Evolutionary conservation across 2,329 filamentous ascomycete species (phyloP).

Genomic region (Pseudogymnoascus sp.): DNA sequence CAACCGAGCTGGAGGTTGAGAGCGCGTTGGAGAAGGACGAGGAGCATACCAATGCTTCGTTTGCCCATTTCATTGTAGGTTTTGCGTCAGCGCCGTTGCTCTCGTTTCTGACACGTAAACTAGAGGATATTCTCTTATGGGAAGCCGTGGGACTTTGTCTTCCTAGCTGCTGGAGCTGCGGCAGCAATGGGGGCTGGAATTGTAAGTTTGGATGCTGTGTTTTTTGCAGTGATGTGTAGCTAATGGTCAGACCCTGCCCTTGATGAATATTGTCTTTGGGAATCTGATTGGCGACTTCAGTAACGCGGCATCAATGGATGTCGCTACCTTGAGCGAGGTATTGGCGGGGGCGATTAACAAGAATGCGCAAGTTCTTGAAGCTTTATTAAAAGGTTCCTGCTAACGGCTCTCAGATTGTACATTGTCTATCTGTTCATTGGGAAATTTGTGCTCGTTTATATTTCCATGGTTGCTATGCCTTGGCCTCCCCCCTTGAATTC

Average conservation of each 20-base stretch:
- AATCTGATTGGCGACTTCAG: slow-evolving; percentile 42
- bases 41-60: neutral
- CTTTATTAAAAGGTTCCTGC: neutral
- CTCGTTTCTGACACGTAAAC: neutral
- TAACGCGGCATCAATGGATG: slow-evolving; percentile 2
- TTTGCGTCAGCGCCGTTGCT: too few species aligned
- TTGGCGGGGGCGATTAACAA: slow-evolving; percentile 37
- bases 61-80: neutral
- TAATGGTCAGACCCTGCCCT: slow-evolving; percentile 38
- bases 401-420: slow-evolving; percentile 42
- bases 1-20: neutral
- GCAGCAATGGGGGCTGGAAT: slow-evolving; percentile 43
- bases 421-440: slow-evolving; percentile 64
- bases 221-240: slow-evolving; percentile 5
- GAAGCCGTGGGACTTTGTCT: slow-evolving; percentile 41
- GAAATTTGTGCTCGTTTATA: slow-evolving; percentile 54
- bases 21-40: neutral
- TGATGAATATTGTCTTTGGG: slow-evolving; percentile 53
- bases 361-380: slow-evolving; percentile 32
- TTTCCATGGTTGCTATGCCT: slow-evolving; percentile 43
- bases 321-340: slow-evolving; percentile 27
- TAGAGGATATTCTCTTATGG: slow-evolving; percentile 42
- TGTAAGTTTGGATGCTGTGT: slow-evolving; percentile 22
- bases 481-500: slow-evolving; percentile 33
- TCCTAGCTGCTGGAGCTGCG: slow-evolving; percentile 38